Percentiles rank a stretch among this genome's conserved stretches.
Conservation (phyloP, 2,329 filamentous ascomycete genomes). For the Xylaria sp. region DNA sequence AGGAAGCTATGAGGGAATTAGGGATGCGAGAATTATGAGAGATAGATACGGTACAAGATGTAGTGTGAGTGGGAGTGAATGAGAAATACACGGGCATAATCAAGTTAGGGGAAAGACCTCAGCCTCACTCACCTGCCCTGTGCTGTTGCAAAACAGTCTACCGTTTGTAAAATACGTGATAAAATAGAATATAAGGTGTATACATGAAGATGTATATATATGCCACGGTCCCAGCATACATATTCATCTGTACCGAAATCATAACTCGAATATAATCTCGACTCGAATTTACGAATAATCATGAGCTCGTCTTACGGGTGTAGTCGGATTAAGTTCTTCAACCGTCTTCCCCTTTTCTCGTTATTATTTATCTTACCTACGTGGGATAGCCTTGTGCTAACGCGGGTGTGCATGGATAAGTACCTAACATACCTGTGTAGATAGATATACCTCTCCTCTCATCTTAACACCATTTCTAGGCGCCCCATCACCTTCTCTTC, state of each 20-base stretch:
- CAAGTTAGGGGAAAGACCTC: not conserved
- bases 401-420: not conserved
- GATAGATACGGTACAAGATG: not conserved
- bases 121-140: not conserved
- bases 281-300: not conserved
- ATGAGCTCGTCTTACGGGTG: not conserved
- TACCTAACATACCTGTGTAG: too few species aligned
- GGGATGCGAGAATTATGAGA: slow-evolving; percentile 26
- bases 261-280: not conserved
- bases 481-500: slow-evolving; percentile 7
- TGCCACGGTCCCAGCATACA: not conserved
- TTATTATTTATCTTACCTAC: not conserved
- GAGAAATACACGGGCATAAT: too few species aligned
- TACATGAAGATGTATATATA: not conserved
- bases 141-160: not conserved
- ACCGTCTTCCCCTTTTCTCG: not conserved
- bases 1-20: slow-evolving; percentile 62
- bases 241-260: not conserved
- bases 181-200: not conserved
- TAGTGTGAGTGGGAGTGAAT: not conserved
- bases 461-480: not conserved
- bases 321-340: not conserved
- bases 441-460: too few species aligned
- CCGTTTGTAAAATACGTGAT: not conserved
- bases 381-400: not conserved